Evolutionary conservation across 495 filamentous ascomycete species (phyloP), one percentile per base, ranked within the genome.

Genomic region (Hypoxylon rickii): DNA sequence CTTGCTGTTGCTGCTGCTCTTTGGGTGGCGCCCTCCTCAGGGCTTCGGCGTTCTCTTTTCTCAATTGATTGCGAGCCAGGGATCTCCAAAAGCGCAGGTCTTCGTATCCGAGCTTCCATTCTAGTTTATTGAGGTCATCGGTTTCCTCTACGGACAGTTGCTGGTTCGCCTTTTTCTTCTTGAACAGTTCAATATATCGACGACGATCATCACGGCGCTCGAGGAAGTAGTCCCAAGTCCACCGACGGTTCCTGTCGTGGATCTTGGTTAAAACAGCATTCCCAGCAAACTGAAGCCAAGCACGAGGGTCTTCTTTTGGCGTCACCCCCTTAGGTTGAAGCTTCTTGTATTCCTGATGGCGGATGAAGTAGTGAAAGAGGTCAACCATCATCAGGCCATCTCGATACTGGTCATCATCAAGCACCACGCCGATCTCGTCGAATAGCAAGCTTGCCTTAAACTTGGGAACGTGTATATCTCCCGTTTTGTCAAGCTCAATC

Each of bases 381-480:
- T 98, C 94, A 6, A 96, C 87, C 76, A 98, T 89, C 95, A 97
- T 97, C 50, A 98, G 74, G 1, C 86, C 89, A 76, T 98, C 94
- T 17, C 95, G 88, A 66, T 98, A 98, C 67, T 98, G 94, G 55
- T 97, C 85, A 56, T 97, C 92, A 66, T 98, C 94, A 13, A 98
- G 77, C 13, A 97, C 88, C 43, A 98, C 88, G 19, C 95, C 92
- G 20, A 98, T 89, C 66, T 98, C 94, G 63, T 98, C 90, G 63
- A 98, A 98, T 7, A 96, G 76, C 19, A 98, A 73, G 17, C 85
- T 86, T 13, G 94, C 89, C 73, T 96, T 97, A 74, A 96, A 86
- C 64, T 91, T 92, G 8, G 94, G 89, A 33, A 85, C 77, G 40
- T 96, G 85, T 34, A 82, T 72, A 60, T 86, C 88, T 19, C 87